Conservation (phyloP, 2,329 filamentous ascomycete genomes). For the Clonostachys sp. region DNA sequence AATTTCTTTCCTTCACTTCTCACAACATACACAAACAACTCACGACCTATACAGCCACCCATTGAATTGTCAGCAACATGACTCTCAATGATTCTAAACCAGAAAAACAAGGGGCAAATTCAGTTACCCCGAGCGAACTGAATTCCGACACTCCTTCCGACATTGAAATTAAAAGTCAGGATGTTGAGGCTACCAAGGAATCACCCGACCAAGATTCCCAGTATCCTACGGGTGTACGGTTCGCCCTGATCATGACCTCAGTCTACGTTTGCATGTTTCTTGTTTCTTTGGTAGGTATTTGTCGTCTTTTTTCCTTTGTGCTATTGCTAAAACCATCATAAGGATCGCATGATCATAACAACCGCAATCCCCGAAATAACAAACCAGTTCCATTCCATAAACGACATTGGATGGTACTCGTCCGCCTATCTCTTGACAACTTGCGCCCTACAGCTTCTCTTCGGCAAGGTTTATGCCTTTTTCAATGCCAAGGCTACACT, state of each 20-base stretch:
- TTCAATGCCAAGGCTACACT: slow-evolving; percentile 28
- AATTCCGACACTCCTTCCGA: neutral
- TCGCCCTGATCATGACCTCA: neutral
- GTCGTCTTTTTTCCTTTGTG: neutral
- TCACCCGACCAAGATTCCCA: neutral
- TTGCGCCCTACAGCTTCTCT: slow-evolving; percentile 44
- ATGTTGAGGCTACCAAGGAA: neutral
- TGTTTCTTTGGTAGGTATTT: neutral
- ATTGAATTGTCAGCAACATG: neutral
- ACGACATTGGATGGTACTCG: slow-evolving; percentile 58
- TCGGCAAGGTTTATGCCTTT: slow-evolving; percentile 45
- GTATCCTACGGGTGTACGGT: neutral
- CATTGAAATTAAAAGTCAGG: neutral
- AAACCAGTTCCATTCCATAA: slow-evolving; percentile 45
- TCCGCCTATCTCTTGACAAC: slow-evolving; percentile 56
- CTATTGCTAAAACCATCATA: neutral
- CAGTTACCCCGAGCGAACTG: neutral
- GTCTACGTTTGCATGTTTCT: neutral
- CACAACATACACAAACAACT: no score
- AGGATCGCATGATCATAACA: slow-evolving; percentile 40
- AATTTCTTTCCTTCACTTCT: no score
- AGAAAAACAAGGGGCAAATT: neutral
- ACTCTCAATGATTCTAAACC: neutral
- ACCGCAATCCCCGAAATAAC: slow-evolving; percentile 40
- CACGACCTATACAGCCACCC: neutral